phyloP scores from a whole-genome alignment of 176 grass and related monocot species.

The Elaeis guineensis region DNA sequence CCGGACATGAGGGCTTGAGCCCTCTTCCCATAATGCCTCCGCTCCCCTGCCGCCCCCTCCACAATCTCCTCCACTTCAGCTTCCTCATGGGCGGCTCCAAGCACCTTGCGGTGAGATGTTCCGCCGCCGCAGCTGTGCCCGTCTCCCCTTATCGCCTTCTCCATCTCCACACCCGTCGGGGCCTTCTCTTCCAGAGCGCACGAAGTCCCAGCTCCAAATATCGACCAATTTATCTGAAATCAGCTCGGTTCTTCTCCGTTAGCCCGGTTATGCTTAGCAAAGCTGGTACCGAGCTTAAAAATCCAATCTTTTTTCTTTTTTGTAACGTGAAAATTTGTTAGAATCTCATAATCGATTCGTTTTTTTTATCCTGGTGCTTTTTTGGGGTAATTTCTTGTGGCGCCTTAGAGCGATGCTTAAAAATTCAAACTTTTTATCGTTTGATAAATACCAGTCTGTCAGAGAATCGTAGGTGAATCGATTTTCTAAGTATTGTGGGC shows the following conservation, averaged over 20 bases:
- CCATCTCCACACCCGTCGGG: slow-evolving; percentile 7
- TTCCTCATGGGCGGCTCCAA: slow-evolving; percentile 18
- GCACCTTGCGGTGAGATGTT: not conserved
- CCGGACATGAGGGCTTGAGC: not conserved
- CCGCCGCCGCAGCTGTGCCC: not conserved
- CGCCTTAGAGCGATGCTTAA: too few species aligned
- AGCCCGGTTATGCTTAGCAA: slow-evolving; percentile 10
- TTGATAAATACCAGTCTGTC: too few species aligned
- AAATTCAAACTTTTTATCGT: too few species aligned
- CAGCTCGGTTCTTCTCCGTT: not conserved
- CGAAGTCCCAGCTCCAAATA: not conserved
- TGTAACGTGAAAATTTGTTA: too few species aligned
- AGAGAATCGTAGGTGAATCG: too few species aligned
- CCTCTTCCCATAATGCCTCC: not conserved
- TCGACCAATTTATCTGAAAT: not conserved
- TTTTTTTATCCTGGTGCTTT: too few species aligned
- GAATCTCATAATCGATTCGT: too few species aligned
- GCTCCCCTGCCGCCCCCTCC: slow-evolving; percentile 11
- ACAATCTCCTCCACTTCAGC: slow-evolving; percentile 4
- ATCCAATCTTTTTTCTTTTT: not conserved
- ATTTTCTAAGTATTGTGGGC: not conserved
- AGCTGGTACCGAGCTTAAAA: slow-evolving; percentile 10
- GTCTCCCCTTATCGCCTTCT: slow-evolving; percentile 10
- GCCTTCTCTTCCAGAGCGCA: not conserved
- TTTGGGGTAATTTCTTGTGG: too few species aligned